Conservation (phyloP, 169 alveolate genomes). For the Eimeria brunetti region DNA sequence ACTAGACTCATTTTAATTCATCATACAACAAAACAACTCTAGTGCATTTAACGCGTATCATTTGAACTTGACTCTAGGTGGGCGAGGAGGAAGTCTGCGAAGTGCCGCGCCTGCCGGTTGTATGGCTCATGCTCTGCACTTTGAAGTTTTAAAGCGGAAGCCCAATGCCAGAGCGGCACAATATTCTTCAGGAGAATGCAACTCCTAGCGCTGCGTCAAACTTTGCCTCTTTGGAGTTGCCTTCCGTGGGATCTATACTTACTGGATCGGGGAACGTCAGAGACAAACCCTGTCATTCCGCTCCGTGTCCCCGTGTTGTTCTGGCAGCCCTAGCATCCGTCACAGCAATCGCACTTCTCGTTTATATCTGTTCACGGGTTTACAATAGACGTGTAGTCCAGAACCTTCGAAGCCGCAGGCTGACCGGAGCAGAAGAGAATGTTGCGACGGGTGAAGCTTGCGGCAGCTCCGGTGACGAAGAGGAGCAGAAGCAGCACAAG, state of each 20-base stretch:
- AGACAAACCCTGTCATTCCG: neutral
- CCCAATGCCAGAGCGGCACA: neutral
- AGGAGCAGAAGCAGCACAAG: neutral
- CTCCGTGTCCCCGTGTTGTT: neutral
- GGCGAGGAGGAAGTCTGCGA: neutral
- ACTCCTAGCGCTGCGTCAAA: neutral
- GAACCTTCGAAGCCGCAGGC: neutral
- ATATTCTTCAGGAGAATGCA: neutral
- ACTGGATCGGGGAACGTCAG: neutral
- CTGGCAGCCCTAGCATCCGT: neutral
- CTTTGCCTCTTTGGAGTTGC: neutral
- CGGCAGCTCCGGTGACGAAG: neutral
- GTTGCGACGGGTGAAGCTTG: neutral
- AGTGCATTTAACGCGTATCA: neutral
- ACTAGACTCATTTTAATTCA: too few relatives aligned
- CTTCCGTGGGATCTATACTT: neutral
- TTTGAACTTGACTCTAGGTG: neutral
- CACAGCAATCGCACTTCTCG: neutral
- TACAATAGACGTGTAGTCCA: neutral
- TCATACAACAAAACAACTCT: neutral
- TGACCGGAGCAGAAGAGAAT: neutral
- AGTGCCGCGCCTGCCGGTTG: neutral
- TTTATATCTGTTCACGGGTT: neutral
- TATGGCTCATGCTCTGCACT: neutral
- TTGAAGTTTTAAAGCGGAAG: neutral